These are phyloP conservation scores for Fusarium fujikuroi DNA, from an alignment of 2,329 filamentous ascomycete genomes.

Conservation along the genomic window DNA sequence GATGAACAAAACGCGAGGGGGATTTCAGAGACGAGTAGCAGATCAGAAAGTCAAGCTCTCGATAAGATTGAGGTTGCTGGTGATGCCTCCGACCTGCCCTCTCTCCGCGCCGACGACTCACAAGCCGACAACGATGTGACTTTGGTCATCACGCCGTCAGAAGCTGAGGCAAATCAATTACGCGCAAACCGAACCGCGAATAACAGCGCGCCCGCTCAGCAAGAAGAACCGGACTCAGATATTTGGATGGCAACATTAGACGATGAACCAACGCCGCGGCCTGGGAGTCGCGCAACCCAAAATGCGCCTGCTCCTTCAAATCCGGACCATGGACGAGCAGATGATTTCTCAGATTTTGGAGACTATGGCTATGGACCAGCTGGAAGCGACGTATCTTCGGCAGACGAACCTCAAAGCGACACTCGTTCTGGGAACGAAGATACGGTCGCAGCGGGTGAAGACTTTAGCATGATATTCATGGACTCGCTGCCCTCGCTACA, in stretches of 20 bases:
- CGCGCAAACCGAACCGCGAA: slow-evolving; percentile 15
- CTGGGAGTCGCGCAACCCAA: slow-evolving; percentile 30
- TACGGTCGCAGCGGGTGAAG: slow-evolving; percentile 61
- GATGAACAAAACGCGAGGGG: slow-evolving; percentile 25
- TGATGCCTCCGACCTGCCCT: slow-evolving; percentile 30
- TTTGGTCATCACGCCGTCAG: slow-evolving; percentile 40
- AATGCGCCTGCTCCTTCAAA: slow-evolving; percentile 20
- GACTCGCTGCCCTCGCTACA: slow-evolving; percentile 64
- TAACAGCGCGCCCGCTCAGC: slow-evolving; percentile 38
- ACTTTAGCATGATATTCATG: slow-evolving; percentile 70
- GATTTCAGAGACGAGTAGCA: slow-evolving; percentile 23
- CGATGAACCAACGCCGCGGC: slow-evolving; percentile 52
- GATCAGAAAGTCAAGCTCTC: slow-evolving; percentile 39
- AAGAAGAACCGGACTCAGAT: slow-evolving; percentile 52
- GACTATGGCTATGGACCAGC: slow-evolving; percentile 47
- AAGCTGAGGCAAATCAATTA: slow-evolving; percentile 22
- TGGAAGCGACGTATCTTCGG: slow-evolving; percentile 50
- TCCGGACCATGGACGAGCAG: slow-evolving; percentile 22
- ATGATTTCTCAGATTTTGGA: slow-evolving; percentile 31
- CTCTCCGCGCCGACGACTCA: slow-evolving; percentile 42
- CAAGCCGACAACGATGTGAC: slow-evolving; percentile 45
- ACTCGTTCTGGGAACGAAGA: slow-evolving; percentile 48
- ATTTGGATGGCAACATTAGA: slow-evolving; percentile 59
- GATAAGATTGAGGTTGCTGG: slow-evolving; percentile 43
- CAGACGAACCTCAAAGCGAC: slow-evolving; percentile 44